Conservation (phyloP, 148 eudicot genomes). For the Camellia japonica region DNA sequence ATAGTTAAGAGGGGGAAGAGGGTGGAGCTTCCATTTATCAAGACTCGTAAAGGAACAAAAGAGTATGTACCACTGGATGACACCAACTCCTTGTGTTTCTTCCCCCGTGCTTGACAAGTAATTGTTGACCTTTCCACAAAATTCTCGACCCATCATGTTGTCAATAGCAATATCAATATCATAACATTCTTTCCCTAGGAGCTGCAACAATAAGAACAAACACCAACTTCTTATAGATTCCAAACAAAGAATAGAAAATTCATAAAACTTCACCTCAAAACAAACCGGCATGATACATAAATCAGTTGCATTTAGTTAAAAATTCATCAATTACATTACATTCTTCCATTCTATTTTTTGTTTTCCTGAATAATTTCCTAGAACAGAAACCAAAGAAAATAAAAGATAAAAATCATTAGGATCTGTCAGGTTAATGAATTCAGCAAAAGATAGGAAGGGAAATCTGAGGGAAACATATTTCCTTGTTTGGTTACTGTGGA, state of each 20-base stretch:
- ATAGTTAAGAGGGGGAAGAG: background rate
- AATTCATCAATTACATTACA: background rate
- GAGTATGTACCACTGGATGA: constrained; percentile 71
- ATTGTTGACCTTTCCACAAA: constrained; percentile 82
- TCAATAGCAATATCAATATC: constrained; percentile 95
- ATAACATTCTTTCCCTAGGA: constrained; percentile 85
- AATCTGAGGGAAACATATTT: background rate
- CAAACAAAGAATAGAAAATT: constrained; percentile 3
- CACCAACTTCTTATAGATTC: background rate
- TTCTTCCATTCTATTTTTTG: background rate
- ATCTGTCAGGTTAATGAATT: background rate
- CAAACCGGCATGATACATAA: background rate
- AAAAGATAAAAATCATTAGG: background rate
- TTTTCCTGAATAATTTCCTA: background rate
- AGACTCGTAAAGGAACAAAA: background rate
- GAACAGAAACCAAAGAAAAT: background rate
- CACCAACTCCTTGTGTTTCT: constrained; percentile 68
- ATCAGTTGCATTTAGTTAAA: background rate
- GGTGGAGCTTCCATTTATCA: background rate
- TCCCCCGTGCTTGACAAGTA: constrained; percentile 69
- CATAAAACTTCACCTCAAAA: background rate
- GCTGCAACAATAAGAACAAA: constrained; percentile 42
- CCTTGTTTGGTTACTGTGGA: background rate
- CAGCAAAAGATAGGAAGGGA: background rate
- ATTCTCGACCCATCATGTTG: constrained; percentile 82